Conservation (phyloP, 139 green algal species). For the Astrephomene gubernaculifera region DNA sequence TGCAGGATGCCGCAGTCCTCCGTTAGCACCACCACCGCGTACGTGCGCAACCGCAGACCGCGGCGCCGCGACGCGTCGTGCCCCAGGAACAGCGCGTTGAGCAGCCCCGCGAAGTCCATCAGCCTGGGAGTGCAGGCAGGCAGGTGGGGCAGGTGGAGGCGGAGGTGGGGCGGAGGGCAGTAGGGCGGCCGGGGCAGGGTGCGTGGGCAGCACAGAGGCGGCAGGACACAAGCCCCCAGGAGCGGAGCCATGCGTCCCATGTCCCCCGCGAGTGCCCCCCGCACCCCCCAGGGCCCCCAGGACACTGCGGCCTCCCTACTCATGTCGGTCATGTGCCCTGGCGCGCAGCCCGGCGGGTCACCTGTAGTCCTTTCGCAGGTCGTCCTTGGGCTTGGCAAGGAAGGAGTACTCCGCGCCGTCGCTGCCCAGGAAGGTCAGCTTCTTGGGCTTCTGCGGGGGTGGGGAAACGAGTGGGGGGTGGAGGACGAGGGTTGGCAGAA, state of each 20-base stretch:
- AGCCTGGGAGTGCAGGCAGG: conserved; percentile 62
- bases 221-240: not conserved
- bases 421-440: conserved; percentile 75
- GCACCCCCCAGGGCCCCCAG: no score
- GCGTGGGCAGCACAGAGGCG: not conserved
- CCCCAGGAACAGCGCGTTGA: conserved; percentile 51
- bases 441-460: conserved; percentile 92
- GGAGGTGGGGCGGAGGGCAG: not conserved
- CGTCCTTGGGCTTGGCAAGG: conserved; percentile 98
- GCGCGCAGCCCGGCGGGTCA: no score
- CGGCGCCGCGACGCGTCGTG: conserved; percentile 73
- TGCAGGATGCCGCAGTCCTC: conserved; percentile 94
- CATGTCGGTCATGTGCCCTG: no score
- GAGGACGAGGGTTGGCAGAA: not conserved
- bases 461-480: not conserved
- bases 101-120: conserved; percentile 89
- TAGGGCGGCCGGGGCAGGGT: not conserved
- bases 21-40: conserved; percentile 90
- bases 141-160: not conserved
- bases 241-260: no score
- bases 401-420: conserved; percentile 92
- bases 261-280: no score
- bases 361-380: conserved; percentile 96
- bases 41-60: conserved; percentile 86
- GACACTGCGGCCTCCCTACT: no score